Percentiles rank a stretch among this genome's conserved stretches.
Evolutionary conservation across 2,329 filamentous ascomycete species (phyloP).

Genomic region (Mariannaea sp.): DNA sequence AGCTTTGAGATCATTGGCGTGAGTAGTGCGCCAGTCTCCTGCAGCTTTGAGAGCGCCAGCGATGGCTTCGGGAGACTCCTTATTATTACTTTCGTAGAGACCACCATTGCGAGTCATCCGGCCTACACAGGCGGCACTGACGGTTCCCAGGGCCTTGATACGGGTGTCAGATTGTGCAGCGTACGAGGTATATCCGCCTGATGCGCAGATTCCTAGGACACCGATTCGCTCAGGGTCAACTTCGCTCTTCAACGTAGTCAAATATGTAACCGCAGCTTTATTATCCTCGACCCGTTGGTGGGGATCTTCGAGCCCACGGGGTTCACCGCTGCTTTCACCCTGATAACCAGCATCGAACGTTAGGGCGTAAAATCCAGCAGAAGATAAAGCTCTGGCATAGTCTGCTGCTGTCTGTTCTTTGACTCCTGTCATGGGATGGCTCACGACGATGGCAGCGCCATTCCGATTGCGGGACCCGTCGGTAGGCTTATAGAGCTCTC

Average conservation of each 20-base stretch:
- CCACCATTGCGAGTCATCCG: neutral
- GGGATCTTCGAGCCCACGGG: constrained; percentile 46
- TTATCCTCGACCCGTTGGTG: constrained; percentile 47
- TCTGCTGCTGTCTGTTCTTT: constrained; percentile 46
- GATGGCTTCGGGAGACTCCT: neutral
- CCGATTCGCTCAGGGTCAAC: constrained; percentile 33
- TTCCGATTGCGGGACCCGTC: neutral
- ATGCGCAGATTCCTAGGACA: constrained; percentile 45
- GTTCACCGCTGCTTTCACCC: constrained; percentile 42
- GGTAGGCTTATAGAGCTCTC: neutral
- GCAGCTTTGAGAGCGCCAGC: neutral
- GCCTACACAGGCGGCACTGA: constrained; percentile 38
- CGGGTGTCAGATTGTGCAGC: constrained; percentile 41
- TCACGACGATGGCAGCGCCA: constrained; percentile 31
- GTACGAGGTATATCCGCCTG: constrained; percentile 43
- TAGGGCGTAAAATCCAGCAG: constrained; percentile 41
- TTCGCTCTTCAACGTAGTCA: constrained; percentile 27
- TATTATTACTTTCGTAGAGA: neutral
- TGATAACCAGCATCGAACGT: constrained; percentile 47
- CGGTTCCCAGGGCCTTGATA: constrained; percentile 44
- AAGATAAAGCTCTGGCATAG: constrained; percentile 39
- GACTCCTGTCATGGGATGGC: constrained; percentile 39
- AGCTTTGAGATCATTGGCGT: neutral
- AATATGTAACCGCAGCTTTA: constrained; percentile 42
- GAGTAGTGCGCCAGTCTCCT: neutral